A percentile compares a stretch with the other conserved stretches of the same genome.
Evolutionary conservation across 2,329 filamentous ascomycete genomes (phyloP).

Genomic region (Botrytis cinerea): DNA sequence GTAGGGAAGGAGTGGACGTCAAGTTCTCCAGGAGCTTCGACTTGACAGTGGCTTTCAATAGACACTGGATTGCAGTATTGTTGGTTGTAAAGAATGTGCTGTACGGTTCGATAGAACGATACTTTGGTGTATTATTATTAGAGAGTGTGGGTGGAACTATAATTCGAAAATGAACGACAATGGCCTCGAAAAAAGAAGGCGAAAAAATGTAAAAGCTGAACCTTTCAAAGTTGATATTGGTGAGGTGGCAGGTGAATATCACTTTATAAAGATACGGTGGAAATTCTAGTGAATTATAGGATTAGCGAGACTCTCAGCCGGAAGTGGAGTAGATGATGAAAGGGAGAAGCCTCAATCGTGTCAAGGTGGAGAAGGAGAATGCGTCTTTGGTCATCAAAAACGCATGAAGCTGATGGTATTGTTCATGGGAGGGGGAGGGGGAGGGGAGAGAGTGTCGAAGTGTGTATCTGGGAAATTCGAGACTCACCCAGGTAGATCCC

Average conservation of each 20-base stretch:
- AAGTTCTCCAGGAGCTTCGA: conserved; percentile 45
- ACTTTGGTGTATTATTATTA: conserved; percentile 39
- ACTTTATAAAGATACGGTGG: conserved; percentile 21
- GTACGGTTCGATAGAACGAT: conserved; percentile 34
- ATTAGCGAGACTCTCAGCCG: conserved; percentile 22
- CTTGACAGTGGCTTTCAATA: conserved; percentile 36
- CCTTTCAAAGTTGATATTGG: conserved; percentile 27
- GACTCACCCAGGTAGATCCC: conserved; percentile 31
- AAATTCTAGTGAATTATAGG: conserved; percentile 21
- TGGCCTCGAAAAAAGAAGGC: conserved; percentile 33
- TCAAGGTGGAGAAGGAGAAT: conserved; percentile 28
- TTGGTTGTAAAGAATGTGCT: conserved; percentile 38
- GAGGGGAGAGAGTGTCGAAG: not conserved
- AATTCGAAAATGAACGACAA: conserved; percentile 39
- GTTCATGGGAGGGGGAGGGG: conserved; percentile 22
- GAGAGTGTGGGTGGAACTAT: conserved; percentile 37
- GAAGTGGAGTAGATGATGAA: conserved; percentile 3
- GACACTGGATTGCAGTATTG: conserved; percentile 34
- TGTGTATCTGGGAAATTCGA: not conserved
- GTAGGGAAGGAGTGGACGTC: conserved; percentile 41
- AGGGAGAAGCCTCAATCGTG: conserved; percentile 18
- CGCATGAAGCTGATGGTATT: conserved; percentile 25
- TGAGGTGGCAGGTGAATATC: conserved; percentile 30
- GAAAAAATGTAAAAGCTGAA: conserved; percentile 29
- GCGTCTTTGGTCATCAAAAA: conserved; percentile 19